phyloP scores from a whole-genome alignment of 805 yeast genomes.

The Starmerella stigmatis region DNA sequence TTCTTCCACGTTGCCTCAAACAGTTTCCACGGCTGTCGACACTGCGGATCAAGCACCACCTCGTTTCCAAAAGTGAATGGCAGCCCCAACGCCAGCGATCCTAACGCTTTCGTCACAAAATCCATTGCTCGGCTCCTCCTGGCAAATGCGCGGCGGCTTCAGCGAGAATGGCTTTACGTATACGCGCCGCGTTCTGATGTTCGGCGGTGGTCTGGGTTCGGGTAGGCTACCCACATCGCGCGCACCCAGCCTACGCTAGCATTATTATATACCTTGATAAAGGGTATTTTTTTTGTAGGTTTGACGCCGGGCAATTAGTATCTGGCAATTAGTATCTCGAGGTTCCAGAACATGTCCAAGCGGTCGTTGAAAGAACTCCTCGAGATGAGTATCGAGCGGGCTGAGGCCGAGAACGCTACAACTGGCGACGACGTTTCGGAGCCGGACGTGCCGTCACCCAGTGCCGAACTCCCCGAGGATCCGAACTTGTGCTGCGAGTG shows the following conservation, averaged over 20 bases:
- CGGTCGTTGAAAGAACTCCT: conserved; percentile 28
- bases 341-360: conserved; percentile 21
- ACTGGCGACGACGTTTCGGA: conserved; percentile 2
- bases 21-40: conserved; percentile 48
- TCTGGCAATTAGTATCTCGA: too few relatives aligned
- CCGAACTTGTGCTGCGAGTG: conserved; percentile 52
- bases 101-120: conserved; percentile 54
- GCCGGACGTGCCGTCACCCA: background rate
- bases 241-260: too few relatives aligned
- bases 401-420: conserved; percentile 28
- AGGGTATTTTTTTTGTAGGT: too few relatives aligned
- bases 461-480: background rate
- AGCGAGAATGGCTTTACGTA: background rate
- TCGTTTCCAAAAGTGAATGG: conserved; percentile 32
- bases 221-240: background rate
- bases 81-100: conserved; percentile 30
- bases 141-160: too few relatives aligned
- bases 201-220: background rate
- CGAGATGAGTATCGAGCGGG: conserved; percentile 25
- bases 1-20: conserved; percentile 45
- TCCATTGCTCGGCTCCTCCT: conserved; percentile 39
- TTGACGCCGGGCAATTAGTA: too few relatives aligned
- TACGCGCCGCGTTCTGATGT: background rate
- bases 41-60: conserved; percentile 24
- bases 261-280: too few relatives aligned